Base-by-base conservation (phyloP, 805 yeast genomes). In the Wickerhamiella occidentalis region DNA sequence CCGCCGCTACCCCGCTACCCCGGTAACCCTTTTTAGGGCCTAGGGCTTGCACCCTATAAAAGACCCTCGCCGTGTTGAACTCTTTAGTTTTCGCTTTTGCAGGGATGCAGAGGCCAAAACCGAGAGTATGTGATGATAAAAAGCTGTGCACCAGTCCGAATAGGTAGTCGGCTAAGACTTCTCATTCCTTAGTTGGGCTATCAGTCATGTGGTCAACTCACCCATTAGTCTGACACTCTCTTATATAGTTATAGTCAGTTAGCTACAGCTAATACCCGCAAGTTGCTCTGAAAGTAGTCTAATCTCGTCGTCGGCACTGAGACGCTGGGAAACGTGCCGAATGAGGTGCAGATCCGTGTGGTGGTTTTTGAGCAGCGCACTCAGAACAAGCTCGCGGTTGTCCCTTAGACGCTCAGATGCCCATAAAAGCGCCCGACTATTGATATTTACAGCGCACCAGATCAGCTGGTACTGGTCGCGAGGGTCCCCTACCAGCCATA, bases 71-170 rank as follows among this genome's bases (percentile, higher is more conserved):
- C n/a, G 12, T 18, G 18, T 22, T 26, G n/a, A n/a, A n/a, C n/a
- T 35, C 29, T 12, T 19, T 19, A 45, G 47, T 45, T 45, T 45
- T 19, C 40, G 17, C 15, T 35, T 35, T 17, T 45, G 47, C 47
- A 45, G 47, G 47, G 47, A 45, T 45, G 47, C 47, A 45, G 17
- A 17, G 33, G 33, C 35, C 21, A 17, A 22, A 22, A 45, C 41
- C 29, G 30, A 23, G 47, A 45, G 47, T 45, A 45, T 33, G 35
- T 45, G 47, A 45, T 45, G 47, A 45, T 45, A 30, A 45, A 42
- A 22, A 25, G 47, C 47, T 45, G 47, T 45, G 47, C 47, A 45
- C 47, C 47, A 45, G 47, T 45, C 47, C 40, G 40, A 45, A 45
- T 12, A 45, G 47, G 47, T 33, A 45, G 47, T 45, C 41, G 47